Percentiles rank a stretch among this genome's conserved stretches.
phyloP scores from a whole-genome alignment of 306 rosid species.

The Cicer pinnatifidum region DNA sequence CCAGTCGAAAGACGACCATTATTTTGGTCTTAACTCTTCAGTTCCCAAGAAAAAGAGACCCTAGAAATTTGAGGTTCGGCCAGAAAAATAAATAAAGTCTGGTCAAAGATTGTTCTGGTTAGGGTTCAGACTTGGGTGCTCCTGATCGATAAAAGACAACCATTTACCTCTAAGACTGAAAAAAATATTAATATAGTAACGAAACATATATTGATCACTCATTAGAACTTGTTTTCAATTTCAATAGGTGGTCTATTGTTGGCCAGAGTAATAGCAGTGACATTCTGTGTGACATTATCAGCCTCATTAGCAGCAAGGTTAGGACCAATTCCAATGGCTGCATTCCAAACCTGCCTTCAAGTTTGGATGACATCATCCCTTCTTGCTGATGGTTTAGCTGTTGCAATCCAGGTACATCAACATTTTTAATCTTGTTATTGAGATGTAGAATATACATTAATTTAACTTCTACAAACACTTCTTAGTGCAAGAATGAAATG shows the following conservation, averaged over 20 bases:
- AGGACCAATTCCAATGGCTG: slow-evolving; percentile 90
- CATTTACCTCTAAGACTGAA: neutral
- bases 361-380: slow-evolving; percentile 95
- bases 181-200: neutral
- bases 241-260: slow-evolving; percentile 67
- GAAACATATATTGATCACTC: neutral
- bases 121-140: too few relatives aligned
- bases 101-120: too few relatives aligned
- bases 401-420: slow-evolving; percentile 76
- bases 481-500: neutral
- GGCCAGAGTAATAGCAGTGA: slow-evolving; percentile 87
- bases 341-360: slow-evolving; percentile 89
- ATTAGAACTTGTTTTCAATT: neutral
- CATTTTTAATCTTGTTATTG: neutral
- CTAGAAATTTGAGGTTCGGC: too few relatives aligned
- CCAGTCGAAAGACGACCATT: too few relatives aligned
- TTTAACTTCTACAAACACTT: neutral
- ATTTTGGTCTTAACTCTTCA: too few relatives aligned
- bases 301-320: slow-evolving; percentile 88
- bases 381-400: slow-evolving; percentile 91
- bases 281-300: slow-evolving; percentile 90
- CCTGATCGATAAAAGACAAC: too few relatives aligned
- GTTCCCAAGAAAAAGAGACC: too few relatives aligned
- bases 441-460: neutral
- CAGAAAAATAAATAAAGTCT: too few relatives aligned